These are phyloP conservation scores for Mortierella sp. DNA, from an alignment of 371 early-diverging fungal genomes.

Conservation along the genomic window DNA sequence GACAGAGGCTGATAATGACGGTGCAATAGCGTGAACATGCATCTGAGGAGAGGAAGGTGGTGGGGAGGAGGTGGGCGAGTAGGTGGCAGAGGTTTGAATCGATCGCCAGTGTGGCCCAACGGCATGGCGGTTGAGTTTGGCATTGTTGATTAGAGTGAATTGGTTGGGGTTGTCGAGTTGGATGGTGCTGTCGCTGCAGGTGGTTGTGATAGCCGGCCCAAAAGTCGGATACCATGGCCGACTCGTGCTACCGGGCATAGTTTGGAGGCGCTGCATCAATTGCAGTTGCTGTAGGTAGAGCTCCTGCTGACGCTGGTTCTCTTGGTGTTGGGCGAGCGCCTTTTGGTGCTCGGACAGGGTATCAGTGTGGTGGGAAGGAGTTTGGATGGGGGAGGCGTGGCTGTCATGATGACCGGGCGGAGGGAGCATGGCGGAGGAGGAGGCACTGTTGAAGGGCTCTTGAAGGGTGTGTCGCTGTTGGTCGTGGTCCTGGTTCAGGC, in stretches of 20 bases:
- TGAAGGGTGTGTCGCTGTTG: constrained; percentile 9
- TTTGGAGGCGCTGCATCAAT: constrained; percentile 43
- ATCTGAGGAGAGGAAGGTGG: constrained; percentile 36
- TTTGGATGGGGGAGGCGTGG: neutral
- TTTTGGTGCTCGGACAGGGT: constrained; percentile 32
- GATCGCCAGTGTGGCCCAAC: constrained; percentile 53
- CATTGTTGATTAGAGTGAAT: constrained; percentile 29
- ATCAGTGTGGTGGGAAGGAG: constrained; percentile 6
- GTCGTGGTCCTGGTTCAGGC: neutral
- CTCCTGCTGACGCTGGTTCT: constrained; percentile 47
- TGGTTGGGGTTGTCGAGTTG: constrained; percentile 46
- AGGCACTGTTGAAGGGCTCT: neutral
- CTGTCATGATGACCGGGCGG: too few species aligned
- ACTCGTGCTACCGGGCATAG: constrained; percentile 47
- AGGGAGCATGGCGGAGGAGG: neutral
- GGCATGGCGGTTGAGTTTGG: constrained; percentile 26
- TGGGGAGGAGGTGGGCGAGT: constrained; percentile 37
- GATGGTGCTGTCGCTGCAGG: constrained; percentile 50
- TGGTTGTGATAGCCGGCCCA: constrained; percentile 42
- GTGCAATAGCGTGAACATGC: constrained; percentile 12
- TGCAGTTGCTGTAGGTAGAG: constrained; percentile 44
- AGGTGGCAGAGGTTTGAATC: constrained; percentile 30
- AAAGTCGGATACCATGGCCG: constrained; percentile 53
- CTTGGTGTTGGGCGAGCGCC: constrained; percentile 18
- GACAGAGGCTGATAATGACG: constrained; percentile 11